Evolutionary conservation across 2,329 filamentous ascomycete genomes (phyloP).

Genomic region (Botrytis cinerea): DNA sequence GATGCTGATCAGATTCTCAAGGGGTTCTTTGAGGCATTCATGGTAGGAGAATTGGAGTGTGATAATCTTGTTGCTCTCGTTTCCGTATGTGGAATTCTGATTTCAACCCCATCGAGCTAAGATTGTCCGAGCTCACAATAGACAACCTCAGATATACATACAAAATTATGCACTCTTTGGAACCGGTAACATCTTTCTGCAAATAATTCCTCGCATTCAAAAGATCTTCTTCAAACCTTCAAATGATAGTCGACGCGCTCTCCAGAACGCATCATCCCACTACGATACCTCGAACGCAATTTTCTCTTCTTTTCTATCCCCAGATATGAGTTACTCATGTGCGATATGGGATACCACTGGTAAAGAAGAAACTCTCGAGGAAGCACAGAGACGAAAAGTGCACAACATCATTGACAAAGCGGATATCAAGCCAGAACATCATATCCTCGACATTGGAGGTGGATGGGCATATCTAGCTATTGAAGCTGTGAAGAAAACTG

Average conservation of each 20-base stretch:
- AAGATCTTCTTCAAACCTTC: slow-evolving; percentile 42
- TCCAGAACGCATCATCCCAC: slow-evolving; percentile 67
- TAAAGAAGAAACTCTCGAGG: slow-evolving; percentile 55
- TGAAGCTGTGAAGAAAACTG: slow-evolving; percentile 61
- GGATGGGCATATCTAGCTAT: slow-evolving; percentile 74
- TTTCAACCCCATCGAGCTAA: not conserved
- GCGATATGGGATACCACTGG: slow-evolving; percentile 55
- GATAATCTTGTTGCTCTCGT: slow-evolving; percentile 53
- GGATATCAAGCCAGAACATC: slow-evolving; percentile 60
- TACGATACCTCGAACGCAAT: slow-evolving; percentile 74
- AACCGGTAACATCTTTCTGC: not conserved
- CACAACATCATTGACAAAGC: slow-evolving; percentile 63
- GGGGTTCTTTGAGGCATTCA: slow-evolving; percentile 52
- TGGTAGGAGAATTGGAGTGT: slow-evolving; percentile 68
- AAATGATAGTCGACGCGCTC: slow-evolving; percentile 56
- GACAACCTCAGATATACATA: slow-evolving; percentile 10
- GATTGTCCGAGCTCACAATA: not conserved
- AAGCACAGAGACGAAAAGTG: slow-evolving; percentile 66
- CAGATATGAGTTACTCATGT: slow-evolving; percentile 73
- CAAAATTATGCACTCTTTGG: slow-evolving; percentile 12
- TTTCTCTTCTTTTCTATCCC: slow-evolving; percentile 68
- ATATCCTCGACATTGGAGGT: slow-evolving; percentile 71
- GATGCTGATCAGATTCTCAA: not conserved
- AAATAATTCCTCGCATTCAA: slow-evolving; percentile 17
- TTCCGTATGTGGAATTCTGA: not conserved